Base-by-base conservation (phyloP, 1,139 yeast species). In the Geotrichum klebahnii region DNA sequence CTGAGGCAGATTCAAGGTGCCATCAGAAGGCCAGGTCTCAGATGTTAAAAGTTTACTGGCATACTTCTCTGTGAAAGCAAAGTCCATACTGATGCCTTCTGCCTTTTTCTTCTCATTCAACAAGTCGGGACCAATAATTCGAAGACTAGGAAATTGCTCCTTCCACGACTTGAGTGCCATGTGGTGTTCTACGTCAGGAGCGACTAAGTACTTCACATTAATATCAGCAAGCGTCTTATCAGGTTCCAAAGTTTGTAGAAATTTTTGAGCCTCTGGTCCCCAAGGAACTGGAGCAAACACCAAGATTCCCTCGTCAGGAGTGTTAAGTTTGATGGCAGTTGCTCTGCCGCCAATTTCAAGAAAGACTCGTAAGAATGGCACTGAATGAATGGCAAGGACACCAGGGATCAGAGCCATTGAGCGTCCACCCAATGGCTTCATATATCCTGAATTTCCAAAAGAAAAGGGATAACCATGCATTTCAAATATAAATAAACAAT, bases 271-370 rank as follows among this genome's bases (percentile, higher is more conserved):
- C 46, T 69, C 73, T 1, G 56, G 55, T 0, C 80, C 78, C 59
- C 73, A 77, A 1, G 88, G 88, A 44, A 82, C 72, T 0, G 87
- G 81, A 2, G 82, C 76, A 76, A 81, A 79, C 6, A 82, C 76
- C 8, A 79, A 65, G 20, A 80, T 28, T 2, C 55, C 50, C 12
- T 37, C 48, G 32, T 52, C 54, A 1, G 51, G 32, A 19, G 49
- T 67, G 43, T 68, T 64, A 22, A 44, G 50, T 49, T 64, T 64
- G 48, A 75, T 60, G 5, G 75, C 62, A 0, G 85, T 77, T 78
- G 79, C 75, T 53, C 88, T 70, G 16, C 78, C 82, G 23, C 89
- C 90, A 55, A 82, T 75, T 51, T 77, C 74, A 50, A 80, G 55
- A 36, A 59, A 46, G 20, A 45, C 43, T 14, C 59, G 44, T 26